These are phyloP conservation scores for Omphalotus olearius DNA, from an alignment of 1,284 basidiomycete species.

Conservation along the genomic window DNA sequence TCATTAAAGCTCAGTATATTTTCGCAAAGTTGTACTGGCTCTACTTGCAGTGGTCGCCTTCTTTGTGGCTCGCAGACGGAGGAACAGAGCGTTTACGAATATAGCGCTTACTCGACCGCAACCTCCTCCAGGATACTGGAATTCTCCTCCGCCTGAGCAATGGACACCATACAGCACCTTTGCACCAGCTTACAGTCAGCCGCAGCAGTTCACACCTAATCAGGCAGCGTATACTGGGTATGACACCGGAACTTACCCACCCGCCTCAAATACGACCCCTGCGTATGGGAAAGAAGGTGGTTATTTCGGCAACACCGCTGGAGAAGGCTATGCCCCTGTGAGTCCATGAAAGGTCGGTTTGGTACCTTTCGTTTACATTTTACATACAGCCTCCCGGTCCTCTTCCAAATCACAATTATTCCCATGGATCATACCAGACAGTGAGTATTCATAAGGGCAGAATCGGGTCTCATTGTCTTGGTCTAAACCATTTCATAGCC, in stretches of 20 bases:
- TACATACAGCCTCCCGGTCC: too few relatives aligned
- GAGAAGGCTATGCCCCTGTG: constrained; percentile 7
- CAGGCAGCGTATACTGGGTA: background rate
- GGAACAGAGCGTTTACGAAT: background rate
- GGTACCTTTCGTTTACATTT: background rate
- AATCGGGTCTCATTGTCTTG: too few relatives aligned
- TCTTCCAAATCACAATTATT: too few relatives aligned
- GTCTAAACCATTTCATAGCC: too few relatives aligned
- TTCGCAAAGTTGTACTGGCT: too few relatives aligned
- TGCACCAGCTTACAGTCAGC: background rate
- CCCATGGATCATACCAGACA: too few relatives aligned
- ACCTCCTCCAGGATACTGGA: constrained; percentile 7
- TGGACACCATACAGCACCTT: background rate
- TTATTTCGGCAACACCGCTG: background rate
- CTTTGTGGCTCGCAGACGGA: too few relatives aligned
- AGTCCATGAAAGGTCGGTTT: background rate
- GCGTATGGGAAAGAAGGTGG: background rate
- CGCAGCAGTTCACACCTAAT: background rate
- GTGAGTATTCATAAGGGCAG: too few relatives aligned
- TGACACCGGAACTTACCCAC: background rate
- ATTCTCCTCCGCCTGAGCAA: background rate
- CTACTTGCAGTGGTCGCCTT: too few relatives aligned
- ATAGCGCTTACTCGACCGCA: constrained; percentile 1
- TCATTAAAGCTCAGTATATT: background rate
- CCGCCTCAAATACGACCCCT: background rate